Conservation (phyloP, 345 rosid genomes). For the Turritis glabra region DNA sequence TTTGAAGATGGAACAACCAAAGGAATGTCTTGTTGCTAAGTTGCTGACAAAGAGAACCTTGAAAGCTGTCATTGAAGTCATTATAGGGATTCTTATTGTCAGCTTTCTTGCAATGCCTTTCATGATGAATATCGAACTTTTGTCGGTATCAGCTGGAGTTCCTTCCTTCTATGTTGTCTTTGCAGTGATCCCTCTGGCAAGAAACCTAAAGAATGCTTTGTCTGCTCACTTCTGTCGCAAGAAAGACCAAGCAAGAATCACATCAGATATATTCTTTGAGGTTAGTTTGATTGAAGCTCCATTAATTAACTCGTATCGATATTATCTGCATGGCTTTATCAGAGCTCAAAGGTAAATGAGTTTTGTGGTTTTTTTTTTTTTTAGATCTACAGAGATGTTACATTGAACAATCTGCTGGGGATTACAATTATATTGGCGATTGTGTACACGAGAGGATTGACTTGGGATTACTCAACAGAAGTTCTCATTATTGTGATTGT, state of each 20-base stretch:
- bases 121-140: constrained; percentile 27
- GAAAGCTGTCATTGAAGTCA: constrained; percentile 27
- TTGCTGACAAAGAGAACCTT: constrained; percentile 8
- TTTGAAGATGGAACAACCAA: constrained; percentile 18
- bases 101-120: constrained; percentile 31
- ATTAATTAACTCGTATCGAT: background rate
- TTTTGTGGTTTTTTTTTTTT: background rate
- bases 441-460: constrained; percentile 29
- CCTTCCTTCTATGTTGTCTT: constrained; percentile 38
- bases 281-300: background rate
- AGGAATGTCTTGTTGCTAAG: constrained; percentile 14
- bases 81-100: constrained; percentile 24
- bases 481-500: constrained; percentile 30
- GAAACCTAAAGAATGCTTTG: constrained; percentile 30
- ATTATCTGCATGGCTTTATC: background rate
- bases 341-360: background rate
- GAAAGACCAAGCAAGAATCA: constrained; percentile 14
- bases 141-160: constrained; percentile 26
- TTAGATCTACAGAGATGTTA: constrained; percentile 35
- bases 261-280: constrained; percentile 36
- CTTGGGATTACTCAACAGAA: constrained; percentile 30
- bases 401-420: constrained; percentile 33
- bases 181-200: constrained; percentile 32
- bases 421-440: constrained; percentile 29
- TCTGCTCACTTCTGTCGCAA: constrained; percentile 31